These are phyloP conservation scores for Tuber calosporum DNA, from an alignment of 495 filamentous ascomycete species.

Conservation along the genomic window DNA sequence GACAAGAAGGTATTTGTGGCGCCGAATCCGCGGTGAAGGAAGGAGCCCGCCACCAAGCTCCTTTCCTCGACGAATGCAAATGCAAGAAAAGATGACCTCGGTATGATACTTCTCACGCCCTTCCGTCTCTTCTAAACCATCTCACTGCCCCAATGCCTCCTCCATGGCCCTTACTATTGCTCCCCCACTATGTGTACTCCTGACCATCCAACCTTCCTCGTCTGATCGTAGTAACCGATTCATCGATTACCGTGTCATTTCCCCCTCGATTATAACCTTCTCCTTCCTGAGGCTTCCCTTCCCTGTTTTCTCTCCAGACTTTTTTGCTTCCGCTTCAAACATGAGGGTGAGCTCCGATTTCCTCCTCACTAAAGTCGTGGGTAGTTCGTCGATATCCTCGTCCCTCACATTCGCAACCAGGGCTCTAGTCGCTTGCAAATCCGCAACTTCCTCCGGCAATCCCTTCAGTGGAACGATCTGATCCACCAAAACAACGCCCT, in stretches of 20 bases:
- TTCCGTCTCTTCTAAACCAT: neutral
- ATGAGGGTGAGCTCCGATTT: slow-evolving; percentile 32
- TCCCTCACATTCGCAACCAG: slow-evolving; percentile 16
- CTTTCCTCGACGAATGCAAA: slow-evolving; percentile 20
- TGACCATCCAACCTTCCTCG: neutral
- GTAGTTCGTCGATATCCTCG: slow-evolving; percentile 22
- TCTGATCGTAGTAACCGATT: neutral
- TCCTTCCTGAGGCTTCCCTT: slow-evolving; percentile 23
- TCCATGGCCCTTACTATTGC: neutral
- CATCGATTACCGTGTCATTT: slow-evolving; percentile 18
- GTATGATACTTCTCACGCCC: slow-evolving; percentile 16
- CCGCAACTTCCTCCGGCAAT: slow-evolving; percentile 19
- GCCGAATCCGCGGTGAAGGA: slow-evolving; percentile 22
- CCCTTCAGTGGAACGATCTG: slow-evolving; percentile 38
- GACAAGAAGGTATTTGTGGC: slow-evolving; percentile 26
- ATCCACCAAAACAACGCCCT: slow-evolving; percentile 30
- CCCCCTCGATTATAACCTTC: slow-evolving; percentile 26
- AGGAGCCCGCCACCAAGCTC: slow-evolving; percentile 23
- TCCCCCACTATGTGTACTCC: neutral
- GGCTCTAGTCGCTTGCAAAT: slow-evolving; percentile 6
- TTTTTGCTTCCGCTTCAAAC: slow-evolving; percentile 32
- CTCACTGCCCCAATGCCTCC: slow-evolving; percentile 12
- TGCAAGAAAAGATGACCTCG: slow-evolving; percentile 31
- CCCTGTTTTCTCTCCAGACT: slow-evolving; percentile 17
- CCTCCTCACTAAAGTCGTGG: slow-evolving; percentile 23